Evolutionary conservation across 768 basidiomycete species (phyloP).

Genomic region (Calocybe cyanea): DNA sequence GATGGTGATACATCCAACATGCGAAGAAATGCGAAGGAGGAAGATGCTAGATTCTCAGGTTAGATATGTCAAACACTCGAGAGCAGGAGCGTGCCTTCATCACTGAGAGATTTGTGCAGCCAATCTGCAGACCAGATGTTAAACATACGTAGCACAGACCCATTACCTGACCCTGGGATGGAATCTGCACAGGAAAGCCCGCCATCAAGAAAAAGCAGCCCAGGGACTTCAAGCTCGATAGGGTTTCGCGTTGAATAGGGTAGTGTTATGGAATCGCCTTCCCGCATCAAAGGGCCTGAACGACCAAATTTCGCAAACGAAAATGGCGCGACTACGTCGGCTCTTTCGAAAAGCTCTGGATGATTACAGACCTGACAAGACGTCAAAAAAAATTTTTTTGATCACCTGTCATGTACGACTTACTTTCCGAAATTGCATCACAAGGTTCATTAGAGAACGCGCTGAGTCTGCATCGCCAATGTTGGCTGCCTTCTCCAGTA

Average conservation of each 20-base stretch:
- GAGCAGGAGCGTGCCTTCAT: slow-evolving; percentile 46
- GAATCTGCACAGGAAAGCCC: slow-evolving; percentile 58
- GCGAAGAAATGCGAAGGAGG: slow-evolving; percentile 77
- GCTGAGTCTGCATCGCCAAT: slow-evolving; percentile 90
- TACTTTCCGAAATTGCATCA: slow-evolving; percentile 99
- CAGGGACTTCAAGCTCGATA: slow-evolving; percentile 75
- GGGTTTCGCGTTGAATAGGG: slow-evolving; percentile 88
- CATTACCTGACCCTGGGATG: slow-evolving; percentile 42
- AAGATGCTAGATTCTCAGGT: slow-evolving; percentile 26
- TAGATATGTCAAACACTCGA: neutral
- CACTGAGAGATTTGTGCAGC: slow-evolving; percentile 66
- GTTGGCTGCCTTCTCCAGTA: slow-evolving; percentile 89
- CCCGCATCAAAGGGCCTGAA: slow-evolving; percentile 78
- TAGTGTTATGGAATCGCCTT: slow-evolving; percentile 79
- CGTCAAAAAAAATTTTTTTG: slow-evolving; percentile 1
- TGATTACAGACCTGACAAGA: slow-evolving; percentile 85
- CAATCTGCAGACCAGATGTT: slow-evolving; percentile 90
- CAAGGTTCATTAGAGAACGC: slow-evolving; percentile 95
- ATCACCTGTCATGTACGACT: slow-evolving; percentile 8
- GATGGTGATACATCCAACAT: slow-evolving; percentile 59
- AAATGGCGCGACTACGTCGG: slow-evolving; percentile 91
- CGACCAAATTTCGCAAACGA: slow-evolving; percentile 82
- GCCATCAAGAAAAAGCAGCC: slow-evolving; percentile 73
- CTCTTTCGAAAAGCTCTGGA: slow-evolving; percentile 95
- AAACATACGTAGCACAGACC: slow-evolving; percentile 62